Percentiles rank a stretch among this genome's conserved stretches.
Conservation (phyloP, 768 basidiomycete species). For the Russula foetens region DNA sequence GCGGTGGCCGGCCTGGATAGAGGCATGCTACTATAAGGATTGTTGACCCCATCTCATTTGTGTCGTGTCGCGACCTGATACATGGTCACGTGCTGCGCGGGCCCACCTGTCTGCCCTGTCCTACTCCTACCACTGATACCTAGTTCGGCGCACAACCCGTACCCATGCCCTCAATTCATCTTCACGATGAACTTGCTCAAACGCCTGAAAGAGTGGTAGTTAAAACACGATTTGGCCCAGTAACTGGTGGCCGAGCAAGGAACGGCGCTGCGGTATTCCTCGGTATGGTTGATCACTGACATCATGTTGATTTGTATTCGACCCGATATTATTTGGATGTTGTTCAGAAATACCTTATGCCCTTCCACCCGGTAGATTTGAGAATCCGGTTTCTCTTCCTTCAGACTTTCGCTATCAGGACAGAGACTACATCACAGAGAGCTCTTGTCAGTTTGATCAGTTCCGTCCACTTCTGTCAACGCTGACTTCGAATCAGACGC, state of each 20-base stretch:
- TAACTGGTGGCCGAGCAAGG: slow-evolving; percentile 50
- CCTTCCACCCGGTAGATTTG: slow-evolving; percentile 53
- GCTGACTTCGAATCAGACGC: slow-evolving; percentile 34
- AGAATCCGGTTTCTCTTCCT: slow-evolving; percentile 53
- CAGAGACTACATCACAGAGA: slow-evolving; percentile 55
- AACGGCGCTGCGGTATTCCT: slow-evolving; percentile 60
- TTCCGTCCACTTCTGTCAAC: background rate
- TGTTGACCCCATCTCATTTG: background rate
- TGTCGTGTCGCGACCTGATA: no score
- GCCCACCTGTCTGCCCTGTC: no score
- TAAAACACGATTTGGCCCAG: slow-evolving; percentile 45
- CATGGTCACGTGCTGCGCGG: no score
- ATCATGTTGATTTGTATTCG: background rate
- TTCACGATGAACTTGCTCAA: slow-evolving; percentile 47
- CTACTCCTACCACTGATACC: no score
- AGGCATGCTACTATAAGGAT: slow-evolving; percentile 1
- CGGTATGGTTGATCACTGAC: slow-evolving; percentile 34
- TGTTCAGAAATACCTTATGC: slow-evolving; percentile 64
- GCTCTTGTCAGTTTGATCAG: slow-evolving; percentile 33
- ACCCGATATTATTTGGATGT: background rate
- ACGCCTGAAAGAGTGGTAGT: slow-evolving; percentile 37
- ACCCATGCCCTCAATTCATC: slow-evolving; percentile 29
- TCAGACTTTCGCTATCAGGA: slow-evolving; percentile 44
- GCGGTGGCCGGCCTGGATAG: slow-evolving; percentile 28
- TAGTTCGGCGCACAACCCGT: no score